These are phyloP conservation scores for Aspergillus cristatus DNA, from an alignment of 495 filamentous ascomycete species.

Conservation along the genomic window DNA sequence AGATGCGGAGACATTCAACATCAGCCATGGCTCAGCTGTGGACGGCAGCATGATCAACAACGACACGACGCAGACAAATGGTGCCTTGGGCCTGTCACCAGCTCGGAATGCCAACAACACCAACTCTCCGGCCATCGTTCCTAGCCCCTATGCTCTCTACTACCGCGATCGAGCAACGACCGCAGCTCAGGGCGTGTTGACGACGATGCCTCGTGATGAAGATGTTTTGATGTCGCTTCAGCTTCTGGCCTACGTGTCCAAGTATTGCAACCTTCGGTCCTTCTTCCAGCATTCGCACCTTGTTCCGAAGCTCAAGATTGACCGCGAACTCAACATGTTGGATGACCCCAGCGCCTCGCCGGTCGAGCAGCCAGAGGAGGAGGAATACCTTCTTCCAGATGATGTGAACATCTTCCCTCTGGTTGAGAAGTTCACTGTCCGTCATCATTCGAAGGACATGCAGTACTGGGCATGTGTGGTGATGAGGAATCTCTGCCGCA, in stretches of 20 bases:
- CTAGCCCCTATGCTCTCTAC: conserved; percentile 65
- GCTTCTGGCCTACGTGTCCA: conserved; percentile 92
- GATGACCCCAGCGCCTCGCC: conserved; percentile 44
- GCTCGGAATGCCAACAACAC: conserved; percentile 60
- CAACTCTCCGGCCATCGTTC: conserved; percentile 61
- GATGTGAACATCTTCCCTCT: conserved; percentile 97
- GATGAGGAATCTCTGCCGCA: conserved; percentile 96
- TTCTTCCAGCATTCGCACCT: conserved; percentile 95
- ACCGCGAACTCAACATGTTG: conserved; percentile 67
- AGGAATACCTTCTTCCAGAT: conserved; percentile 87
- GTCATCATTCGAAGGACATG: conserved; percentile 92
- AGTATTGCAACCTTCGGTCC: conserved; percentile 90
- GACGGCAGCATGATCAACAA: conserved; percentile 81
- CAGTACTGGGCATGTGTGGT: conserved; percentile 99
- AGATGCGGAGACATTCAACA: conserved; percentile 87
- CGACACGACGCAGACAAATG: conserved; percentile 45
- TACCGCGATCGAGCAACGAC: conserved; percentile 60
- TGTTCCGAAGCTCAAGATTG: conserved; percentile 85
- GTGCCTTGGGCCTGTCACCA: conserved; percentile 66
- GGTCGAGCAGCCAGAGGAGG: conserved; percentile 50
- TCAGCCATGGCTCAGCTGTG: conserved; percentile 79
- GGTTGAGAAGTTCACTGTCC: conserved; percentile 95
- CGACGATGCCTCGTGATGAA: conserved; percentile 89
- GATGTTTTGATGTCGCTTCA: conserved; percentile 98
- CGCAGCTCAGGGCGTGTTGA: conserved; percentile 58